Base-by-base conservation (phyloP, 257 asterid genomes). In the Forsythia viridissima region DNA sequence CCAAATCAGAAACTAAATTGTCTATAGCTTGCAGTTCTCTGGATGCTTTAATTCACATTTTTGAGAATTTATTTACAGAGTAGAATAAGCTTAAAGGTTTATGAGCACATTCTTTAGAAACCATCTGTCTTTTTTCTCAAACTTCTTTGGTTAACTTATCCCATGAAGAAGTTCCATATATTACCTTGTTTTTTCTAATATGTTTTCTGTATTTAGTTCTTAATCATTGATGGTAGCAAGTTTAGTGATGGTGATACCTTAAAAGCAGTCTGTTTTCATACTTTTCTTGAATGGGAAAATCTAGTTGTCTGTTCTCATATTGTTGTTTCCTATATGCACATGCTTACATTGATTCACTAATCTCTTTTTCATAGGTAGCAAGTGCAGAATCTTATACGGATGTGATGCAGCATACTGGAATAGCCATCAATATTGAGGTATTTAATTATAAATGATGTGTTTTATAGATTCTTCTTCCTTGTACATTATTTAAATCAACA, bases 331-430 rank as follows among this genome's bases (percentile, higher is more conserved):
- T 65, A 41, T 48, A 52, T 18, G 67, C 20, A 38, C 44, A 52
- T 13, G 67, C 41, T 75, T 75, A 5, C 71, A 39, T 74, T 21
- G 37, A 39, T 40, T 39, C 71, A 48, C 44, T 77, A 81, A 18
- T 44, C 70, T 57, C 66, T 24, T 55, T 77, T 48, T 72, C 74
- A 36, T 84, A 95, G 99, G 91, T 95, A 30, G 85, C 41, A 79
- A 88, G 84, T 79, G 96, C 99, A 85, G 98, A 93, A 82, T 83
- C 92, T 77, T 95, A 93, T 82, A 76, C 77, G 39, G 88, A 87
- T 77, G 81, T 82, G 70, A 89, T 95, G 91, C 89, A 80, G 80
- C 91, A 71, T 75, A 88, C 97, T 81, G 97, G 96, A 79, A 91
- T 95, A 76, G 82, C 88, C 79, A 82, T 90, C 77, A 89, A 84